phyloP scores from a whole-genome alignment of 2,329 filamentous ascomycete genomes.

The Escovopsis sp. region DNA sequence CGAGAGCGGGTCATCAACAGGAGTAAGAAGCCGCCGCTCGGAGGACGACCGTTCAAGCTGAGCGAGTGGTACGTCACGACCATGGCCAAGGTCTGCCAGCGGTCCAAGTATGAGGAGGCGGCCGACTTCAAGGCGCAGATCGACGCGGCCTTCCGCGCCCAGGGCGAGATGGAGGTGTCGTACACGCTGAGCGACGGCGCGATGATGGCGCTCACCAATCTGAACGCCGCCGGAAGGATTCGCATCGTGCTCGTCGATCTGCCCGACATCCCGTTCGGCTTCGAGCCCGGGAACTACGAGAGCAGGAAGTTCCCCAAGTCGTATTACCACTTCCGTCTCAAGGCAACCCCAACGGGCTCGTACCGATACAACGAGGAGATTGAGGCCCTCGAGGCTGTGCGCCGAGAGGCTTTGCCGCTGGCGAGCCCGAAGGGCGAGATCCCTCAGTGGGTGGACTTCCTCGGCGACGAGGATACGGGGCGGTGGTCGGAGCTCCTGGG shows the following conservation, averaged over 20 bases:
- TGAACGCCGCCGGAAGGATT: constrained; percentile 45
- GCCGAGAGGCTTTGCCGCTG: constrained; percentile 24
- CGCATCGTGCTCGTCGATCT: constrained; percentile 37
- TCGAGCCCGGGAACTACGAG: constrained; percentile 56
- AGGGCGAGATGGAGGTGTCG: constrained; percentile 29
- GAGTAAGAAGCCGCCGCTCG: constrained; percentile 40
- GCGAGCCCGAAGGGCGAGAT: constrained; percentile 32
- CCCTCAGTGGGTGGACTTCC: constrained; percentile 60
- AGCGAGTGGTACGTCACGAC: constrained; percentile 41
- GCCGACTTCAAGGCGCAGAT: constrained; percentile 42
- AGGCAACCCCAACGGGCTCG: constrained; percentile 43
- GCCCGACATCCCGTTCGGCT: constrained; percentile 51
- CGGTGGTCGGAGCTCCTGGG: constrained; percentile 51
- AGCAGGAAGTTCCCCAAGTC: constrained; percentile 51
- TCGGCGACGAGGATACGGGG: constrained; percentile 38
- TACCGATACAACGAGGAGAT: constrained; percentile 43
- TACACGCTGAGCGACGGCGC: constrained; percentile 47
- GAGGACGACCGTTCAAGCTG: constrained; percentile 46
- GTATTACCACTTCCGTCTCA: constrained; percentile 48
- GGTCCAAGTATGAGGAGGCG: constrained; percentile 41
- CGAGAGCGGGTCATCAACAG: constrained; percentile 40
- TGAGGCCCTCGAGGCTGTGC: constrained; percentile 22
- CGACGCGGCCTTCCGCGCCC: constrained; percentile 36
- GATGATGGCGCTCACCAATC: constrained; percentile 50
- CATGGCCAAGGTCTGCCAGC: constrained; percentile 40